Evolutionary conservation across 1,139 yeast species (phyloP), one percentile per base, ranked within the genome.

Genomic region (Saccharomyces hybrid): DNA sequence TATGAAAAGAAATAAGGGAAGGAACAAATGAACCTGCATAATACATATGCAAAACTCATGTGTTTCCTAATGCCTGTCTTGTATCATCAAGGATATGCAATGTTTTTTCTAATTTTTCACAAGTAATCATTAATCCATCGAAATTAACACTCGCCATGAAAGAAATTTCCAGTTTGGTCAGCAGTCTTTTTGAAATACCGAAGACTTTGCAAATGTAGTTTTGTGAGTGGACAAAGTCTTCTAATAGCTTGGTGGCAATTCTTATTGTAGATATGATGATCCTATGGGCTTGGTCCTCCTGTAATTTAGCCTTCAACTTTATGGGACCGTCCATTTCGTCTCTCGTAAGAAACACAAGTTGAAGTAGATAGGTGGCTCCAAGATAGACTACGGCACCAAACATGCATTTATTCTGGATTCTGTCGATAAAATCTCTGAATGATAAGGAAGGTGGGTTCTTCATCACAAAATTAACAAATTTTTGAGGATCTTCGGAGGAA

Each of bases 181-280:
- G 68, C 52, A 80, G 81, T 23, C 64, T 63, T 30, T 71, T 67
- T 14, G 76, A 67, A 4, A 81, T 70, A 3, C 85, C 85, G 14
- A 80, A 80, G 5, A 79, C 81, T 54, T 76, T 76, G 47, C 84
- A 80, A 57, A 76, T 77, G 55, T 79, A 75, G 47, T 69, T 68
- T 61, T 79, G 83, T 2, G 77, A 73, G 61, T 79, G 80, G 51
- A 75, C 75, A 44, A 76, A 70, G 60, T 81, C 85, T 60, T 81
- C 85, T 2, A 79, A 63, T 8, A 74, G 69, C 62, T 81, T 81
- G 47, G 80, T 74, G 5, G 83, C 79, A 0, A 81, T 66, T 25
- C 84, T 69, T 13, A 80, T 66, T 2, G 79, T 73, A 0, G 83
- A 80, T 31, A 79, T 71, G 13, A 79, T 68, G 14, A 81, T 62